Evolutionary conservation across 176 grass and related monocot species (phyloP), one percentile per base, ranked within the genome.

Genomic region (Oryza meridionalis): DNA sequence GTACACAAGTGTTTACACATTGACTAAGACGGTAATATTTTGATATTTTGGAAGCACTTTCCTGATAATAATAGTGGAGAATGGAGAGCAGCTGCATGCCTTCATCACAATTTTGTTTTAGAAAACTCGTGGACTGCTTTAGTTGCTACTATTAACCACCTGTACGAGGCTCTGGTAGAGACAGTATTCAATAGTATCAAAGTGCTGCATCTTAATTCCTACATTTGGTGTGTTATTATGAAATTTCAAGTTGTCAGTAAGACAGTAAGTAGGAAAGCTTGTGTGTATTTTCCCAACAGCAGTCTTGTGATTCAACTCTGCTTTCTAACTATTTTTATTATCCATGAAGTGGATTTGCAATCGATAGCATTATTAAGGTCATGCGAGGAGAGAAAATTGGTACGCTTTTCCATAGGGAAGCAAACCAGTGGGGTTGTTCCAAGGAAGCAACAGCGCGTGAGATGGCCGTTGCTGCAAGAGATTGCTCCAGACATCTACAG

Each of bases 391-490:
- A 96, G 84, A 99, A 86, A 82, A 81, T 96, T 0, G 97, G 97
- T 65, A 99, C 97, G 12, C 86, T 99, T 35, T 99, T 99, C 50
- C 97, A 95, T 80, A 90, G 91, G 68, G 81, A 86, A 81, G 93
- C 91, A 84, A 90, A 72, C 84, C 70, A 75, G 16, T 96, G 91
- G 91, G 89, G 58, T 29, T 79, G 76, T 51, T 86, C 67, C 3
- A 89, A 89, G 79, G 89, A 88, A 76, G 84, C 79, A 70, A 88
- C 82, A 67, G 72, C 84, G 14, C 83, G 86, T 82, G 90, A 94
- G 71, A 96, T 99, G 93, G 97, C 97, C 49, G 84, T 94, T 92
- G 91, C 90, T 37, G 97, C 97, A 33, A 94, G 90, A 87, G 97
- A 96, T 68, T 96, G 93, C 72, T 96, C 97, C 4, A 90, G 91